Conservation (phyloP, 768 basidiomycete species). For the Suillus lakei region DNA sequence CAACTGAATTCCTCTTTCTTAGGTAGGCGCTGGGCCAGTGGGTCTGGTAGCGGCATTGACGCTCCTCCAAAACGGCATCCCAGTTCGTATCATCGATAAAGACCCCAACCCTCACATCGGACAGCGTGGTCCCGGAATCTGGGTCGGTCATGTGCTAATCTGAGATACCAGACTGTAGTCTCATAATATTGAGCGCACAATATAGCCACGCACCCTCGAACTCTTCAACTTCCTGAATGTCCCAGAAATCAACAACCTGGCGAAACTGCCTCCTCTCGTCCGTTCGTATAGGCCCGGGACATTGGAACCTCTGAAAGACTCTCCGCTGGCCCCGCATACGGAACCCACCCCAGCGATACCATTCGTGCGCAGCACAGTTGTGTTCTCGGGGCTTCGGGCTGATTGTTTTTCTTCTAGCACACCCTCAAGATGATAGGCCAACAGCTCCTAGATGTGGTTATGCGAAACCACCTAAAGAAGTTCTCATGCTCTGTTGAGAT, state of each 20-base stretch:
- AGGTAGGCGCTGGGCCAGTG: constrained; percentile 53
- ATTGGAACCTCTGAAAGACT: constrained; percentile 2
- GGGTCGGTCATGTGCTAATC: constrained; percentile 24
- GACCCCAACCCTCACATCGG: constrained; percentile 35
- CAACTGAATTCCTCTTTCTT: background rate
- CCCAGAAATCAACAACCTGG: constrained; percentile 37
- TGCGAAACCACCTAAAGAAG: constrained; percentile 22
- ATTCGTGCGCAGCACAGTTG: constrained; percentile 21
- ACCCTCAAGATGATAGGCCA: constrained; percentile 29
- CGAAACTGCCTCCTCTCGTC: constrained; percentile 32
- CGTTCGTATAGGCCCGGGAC: constrained; percentile 35
- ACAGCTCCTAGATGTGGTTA: constrained; percentile 32
- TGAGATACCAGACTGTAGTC: background rate
- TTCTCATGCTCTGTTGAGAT: constrained; percentile 38
- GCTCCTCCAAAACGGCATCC: constrained; percentile 37
- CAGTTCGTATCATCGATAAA: constrained; percentile 11
- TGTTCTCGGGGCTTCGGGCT: background rate
- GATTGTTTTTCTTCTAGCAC: constrained; percentile 13
- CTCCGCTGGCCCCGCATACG: constrained; percentile 19
- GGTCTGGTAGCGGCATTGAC: constrained; percentile 48
- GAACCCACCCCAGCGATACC: constrained; percentile 28
- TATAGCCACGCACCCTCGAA: constrained; percentile 41
- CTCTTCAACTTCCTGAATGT: constrained; percentile 32
- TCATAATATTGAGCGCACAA: no score
- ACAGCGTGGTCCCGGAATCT: constrained; percentile 43